phyloP scores from a whole-genome alignment of 2,329 filamentous ascomycete genomes.

The Cercospora citrullina region DNA sequence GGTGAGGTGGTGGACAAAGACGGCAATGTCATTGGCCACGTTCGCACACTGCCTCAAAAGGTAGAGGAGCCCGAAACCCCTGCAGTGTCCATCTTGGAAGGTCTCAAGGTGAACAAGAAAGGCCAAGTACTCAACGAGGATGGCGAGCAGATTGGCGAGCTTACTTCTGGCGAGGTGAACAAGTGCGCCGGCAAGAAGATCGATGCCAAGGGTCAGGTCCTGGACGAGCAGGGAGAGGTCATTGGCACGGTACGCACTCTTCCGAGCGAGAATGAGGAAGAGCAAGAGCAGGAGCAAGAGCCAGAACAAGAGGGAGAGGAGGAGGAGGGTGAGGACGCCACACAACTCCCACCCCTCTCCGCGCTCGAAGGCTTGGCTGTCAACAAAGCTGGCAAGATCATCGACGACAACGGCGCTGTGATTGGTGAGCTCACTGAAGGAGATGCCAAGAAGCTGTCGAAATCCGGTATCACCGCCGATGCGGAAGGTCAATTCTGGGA shows the following conservation, averaged over 20 bases:
- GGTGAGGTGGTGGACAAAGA: slow-evolving; percentile 65
- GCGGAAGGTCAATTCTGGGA: slow-evolving; percentile 55
- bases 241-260: slow-evolving; percentile 59
- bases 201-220: slow-evolving; percentile 63
- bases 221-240: slow-evolving; percentile 61
- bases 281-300: slow-evolving; percentile 38
- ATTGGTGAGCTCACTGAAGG: slow-evolving; percentile 54
- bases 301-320: slow-evolving; percentile 38
- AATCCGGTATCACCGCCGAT: slow-evolving; percentile 48
- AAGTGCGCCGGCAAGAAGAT: slow-evolving; percentile 66
- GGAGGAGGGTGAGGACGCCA: slow-evolving; percentile 37
- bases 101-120: slow-evolving; percentile 61
- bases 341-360: slow-evolving; percentile 49
- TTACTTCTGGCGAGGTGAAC: slow-evolving; percentile 58
- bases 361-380: slow-evolving; percentile 51
- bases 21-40: slow-evolving; percentile 63
- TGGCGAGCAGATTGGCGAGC: slow-evolving; percentile 55
- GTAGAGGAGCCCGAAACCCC: slow-evolving; percentile 39
- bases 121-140: slow-evolving; percentile 55
- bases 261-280: slow-evolving; percentile 40
- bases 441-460: slow-evolving; percentile 55
- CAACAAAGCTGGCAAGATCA: slow-evolving; percentile 55
- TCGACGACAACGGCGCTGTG: slow-evolving; percentile 49
- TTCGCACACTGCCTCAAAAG: slow-evolving; percentile 53
- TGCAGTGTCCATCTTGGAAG: slow-evolving; percentile 50